These are phyloP conservation scores for Dictyostelium firmibasis DNA, from an alignment of 78 protist species.

Conservation along the genomic window DNA sequence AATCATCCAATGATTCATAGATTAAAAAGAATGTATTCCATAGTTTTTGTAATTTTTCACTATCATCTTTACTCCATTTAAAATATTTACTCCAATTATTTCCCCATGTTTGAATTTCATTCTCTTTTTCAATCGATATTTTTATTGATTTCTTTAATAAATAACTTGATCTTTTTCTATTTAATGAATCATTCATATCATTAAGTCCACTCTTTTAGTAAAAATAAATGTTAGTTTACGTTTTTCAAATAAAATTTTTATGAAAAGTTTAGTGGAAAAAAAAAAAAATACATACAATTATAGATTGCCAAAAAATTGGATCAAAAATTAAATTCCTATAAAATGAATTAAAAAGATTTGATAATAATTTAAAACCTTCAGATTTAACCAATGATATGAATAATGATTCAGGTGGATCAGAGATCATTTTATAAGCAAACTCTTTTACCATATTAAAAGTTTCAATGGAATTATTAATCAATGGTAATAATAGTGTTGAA, in stretches of 20 bases:
- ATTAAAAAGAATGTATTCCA: conserved; percentile 73
- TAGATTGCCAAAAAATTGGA: conserved; percentile 11
- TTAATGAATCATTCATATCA: conserved; percentile 44
- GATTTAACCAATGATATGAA: not conserved
- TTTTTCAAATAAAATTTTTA: too few species aligned
- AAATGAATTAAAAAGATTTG: not conserved
- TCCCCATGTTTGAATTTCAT: not conserved
- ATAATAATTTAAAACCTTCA: conserved; percentile 23
- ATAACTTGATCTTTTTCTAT: conserved; percentile 51
- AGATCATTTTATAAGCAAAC: not conserved
- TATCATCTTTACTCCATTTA: conserved; percentile 12
- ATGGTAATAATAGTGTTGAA: not conserved
- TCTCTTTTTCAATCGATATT: conserved; percentile 4
- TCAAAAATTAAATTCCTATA: not conserved
- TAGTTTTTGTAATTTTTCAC: conserved; percentile 5
- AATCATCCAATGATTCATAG: conserved; percentile 64
- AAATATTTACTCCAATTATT: conserved; percentile 25
- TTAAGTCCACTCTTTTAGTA: conserved; percentile 10
- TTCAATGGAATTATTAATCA: not conserved
- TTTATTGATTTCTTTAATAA: conserved; percentile 34
- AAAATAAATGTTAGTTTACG: too few species aligned
- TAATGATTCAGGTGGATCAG: not conserved
- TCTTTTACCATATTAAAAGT: not conserved
- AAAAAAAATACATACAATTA: conserved; percentile 1
- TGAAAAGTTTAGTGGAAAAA: not conserved